phyloP scores from a whole-genome alignment of 1,284 basidiomycete genomes.

The Rhodotorula sp. region DNA sequence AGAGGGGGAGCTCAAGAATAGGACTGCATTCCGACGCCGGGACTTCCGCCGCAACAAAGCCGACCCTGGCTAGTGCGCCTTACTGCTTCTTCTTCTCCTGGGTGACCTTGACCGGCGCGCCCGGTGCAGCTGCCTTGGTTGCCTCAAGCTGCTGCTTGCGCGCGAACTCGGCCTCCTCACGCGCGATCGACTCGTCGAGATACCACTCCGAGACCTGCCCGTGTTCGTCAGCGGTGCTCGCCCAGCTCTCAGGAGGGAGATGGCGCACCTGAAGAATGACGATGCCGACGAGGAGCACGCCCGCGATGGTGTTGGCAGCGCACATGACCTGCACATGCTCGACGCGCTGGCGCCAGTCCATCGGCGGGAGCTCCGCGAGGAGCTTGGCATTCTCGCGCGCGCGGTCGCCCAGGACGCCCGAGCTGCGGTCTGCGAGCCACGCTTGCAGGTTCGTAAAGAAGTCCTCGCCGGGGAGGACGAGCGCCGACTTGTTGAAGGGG shows the following conservation, averaged over 20 bases:
- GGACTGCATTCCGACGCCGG: neutral
- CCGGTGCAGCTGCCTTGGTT: neutral
- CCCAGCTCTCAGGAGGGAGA: neutral
- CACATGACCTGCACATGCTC: constrained; percentile 38
- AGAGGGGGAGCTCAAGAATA: too few species aligned
- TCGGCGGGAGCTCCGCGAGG: constrained; percentile 11
- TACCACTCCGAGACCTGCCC: constrained; percentile 43
- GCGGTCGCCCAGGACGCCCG: constrained; percentile 31
- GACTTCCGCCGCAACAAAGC: neutral
- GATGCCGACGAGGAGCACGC: constrained; percentile 31
- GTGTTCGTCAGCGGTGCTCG: too few species aligned
- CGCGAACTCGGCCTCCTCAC: constrained; percentile 22
- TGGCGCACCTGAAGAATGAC: constrained; percentile 33
- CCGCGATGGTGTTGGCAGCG: constrained; percentile 37
- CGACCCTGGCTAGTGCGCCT: too few species aligned
- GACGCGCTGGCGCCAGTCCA: constrained; percentile 32
- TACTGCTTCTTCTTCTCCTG: constrained; percentile 42
- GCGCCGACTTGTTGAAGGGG: constrained; percentile 28
- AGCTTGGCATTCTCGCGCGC: constrained; percentile 26
- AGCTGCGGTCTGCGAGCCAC: constrained; percentile 18
- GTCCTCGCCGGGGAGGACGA: constrained; percentile 28
- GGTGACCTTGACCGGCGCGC: constrained; percentile 8
- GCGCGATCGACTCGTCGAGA: constrained; percentile 33
- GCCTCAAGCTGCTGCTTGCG: neutral
- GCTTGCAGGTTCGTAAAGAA: constrained; percentile 36